Conservation (phyloP, 2,329 filamentous ascomycete genomes). For the Talaromyces sp. region DNA sequence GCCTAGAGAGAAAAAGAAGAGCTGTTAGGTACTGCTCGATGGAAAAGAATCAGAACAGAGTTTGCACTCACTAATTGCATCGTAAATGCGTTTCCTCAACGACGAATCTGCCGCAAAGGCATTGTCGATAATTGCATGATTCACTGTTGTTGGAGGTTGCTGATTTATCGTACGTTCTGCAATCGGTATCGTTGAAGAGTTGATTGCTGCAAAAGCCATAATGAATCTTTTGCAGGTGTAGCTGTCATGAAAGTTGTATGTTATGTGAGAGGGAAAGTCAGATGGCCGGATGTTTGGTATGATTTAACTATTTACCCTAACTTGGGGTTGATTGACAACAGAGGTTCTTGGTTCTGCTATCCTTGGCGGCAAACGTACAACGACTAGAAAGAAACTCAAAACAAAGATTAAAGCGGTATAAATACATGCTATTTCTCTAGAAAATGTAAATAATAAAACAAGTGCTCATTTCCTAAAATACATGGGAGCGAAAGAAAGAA, state of each 20-base stretch:
- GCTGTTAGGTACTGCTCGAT: neutral
- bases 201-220: conserved; percentile 36
- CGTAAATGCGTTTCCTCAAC: conserved; percentile 39
- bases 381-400: neutral
- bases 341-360: neutral
- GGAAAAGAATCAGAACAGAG: neutral
- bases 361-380: neutral
- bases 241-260: neutral
- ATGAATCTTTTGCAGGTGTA: neutral
- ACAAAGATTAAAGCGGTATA: neutral
- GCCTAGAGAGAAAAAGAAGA: conserved; percentile 21
- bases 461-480: conserved; percentile 6
- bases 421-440: neutral
- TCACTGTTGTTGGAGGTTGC: conserved; percentile 17
- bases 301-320: conserved; percentile 1
- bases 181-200: conserved; percentile 14
- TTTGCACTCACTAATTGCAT: conserved; percentile 38
- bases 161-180: conserved; percentile 24
- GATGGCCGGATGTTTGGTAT: neutral
- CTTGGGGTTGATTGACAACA: neutral
- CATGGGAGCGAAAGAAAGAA: neutral
- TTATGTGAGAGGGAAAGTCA: neutral
- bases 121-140: conserved; percentile 34
- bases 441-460: neutral
- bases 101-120: conserved; percentile 37